Conservation (phyloP, 345 rosid species). For the Euphorbia peplus region DNA sequence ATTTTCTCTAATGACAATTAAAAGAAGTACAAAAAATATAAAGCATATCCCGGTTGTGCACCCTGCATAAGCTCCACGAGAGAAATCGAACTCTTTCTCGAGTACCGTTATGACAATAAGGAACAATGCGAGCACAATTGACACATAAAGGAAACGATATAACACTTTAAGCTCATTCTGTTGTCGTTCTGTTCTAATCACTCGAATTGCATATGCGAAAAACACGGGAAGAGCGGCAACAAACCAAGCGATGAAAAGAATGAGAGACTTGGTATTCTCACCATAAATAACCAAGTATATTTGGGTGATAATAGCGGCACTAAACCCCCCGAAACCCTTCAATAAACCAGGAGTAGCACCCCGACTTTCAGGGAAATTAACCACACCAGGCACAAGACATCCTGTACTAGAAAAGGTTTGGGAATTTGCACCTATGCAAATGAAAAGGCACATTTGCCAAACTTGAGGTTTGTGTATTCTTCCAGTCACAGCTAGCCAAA, state of each 20-base stretch:
- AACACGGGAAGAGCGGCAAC: constrained; percentile 72
- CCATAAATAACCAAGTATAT: constrained; percentile 79
- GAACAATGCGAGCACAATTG: constrained; percentile 65
- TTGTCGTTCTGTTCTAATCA: constrained; percentile 42
- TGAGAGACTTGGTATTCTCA: constrained; percentile 62
- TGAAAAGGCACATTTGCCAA: constrained; percentile 85
- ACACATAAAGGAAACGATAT: constrained; percentile 53
- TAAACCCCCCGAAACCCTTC: constrained; percentile 77
- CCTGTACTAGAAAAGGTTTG: constrained; percentile 89
- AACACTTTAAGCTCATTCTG: constrained; percentile 59
- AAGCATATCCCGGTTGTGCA: constrained; percentile 44
- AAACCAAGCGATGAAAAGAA: constrained; percentile 76
- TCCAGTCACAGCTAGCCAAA: constrained; percentile 71
- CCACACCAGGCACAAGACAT: constrained; percentile 77
- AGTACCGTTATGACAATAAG: constrained; percentile 59
- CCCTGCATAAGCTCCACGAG: constrained; percentile 44
- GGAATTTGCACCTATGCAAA: constrained; percentile 76
- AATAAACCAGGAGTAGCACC: constrained; percentile 75
- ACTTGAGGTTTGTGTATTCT: constrained; percentile 56
- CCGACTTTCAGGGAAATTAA: constrained; percentile 82
- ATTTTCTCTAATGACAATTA: constrained; percentile 57
- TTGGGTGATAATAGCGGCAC: constrained; percentile 85
- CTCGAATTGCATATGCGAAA: constrained; percentile 66
- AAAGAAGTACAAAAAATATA: constrained; percentile 63
- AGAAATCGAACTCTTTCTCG: constrained; percentile 49